Evolutionary conservation across 352 stramenopile species (phyloP), one percentile per base, ranked within the genome.

Genomic region (Globisporangium perplexum): DNA sequence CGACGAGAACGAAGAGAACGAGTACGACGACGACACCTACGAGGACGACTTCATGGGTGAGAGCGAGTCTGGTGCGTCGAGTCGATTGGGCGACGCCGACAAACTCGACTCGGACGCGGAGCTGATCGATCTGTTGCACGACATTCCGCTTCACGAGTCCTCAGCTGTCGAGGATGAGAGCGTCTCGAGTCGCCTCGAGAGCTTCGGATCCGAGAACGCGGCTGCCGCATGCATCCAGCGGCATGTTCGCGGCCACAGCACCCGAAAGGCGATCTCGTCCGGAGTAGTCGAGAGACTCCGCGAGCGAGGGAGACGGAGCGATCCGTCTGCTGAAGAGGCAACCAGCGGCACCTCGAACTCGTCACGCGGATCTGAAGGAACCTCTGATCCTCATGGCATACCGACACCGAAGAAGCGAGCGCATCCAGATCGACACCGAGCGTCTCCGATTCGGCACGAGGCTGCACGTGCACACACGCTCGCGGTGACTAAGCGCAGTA

Each of bases 21-120:
- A 11, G 3, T 43, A 43, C 31, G 52, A 49, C 2, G 63, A 60
- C 11, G 54, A 57, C 6, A 48, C 66, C 6, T 77, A 76, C 35
- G 71, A 82, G 53, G 71, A 77, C 28, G 71, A 78, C 24, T 82
- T 82, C 38, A 50, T 31, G 12, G 59, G 64, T 23, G 66, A 78
- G 36, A 60, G 47, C 6, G 39, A 54, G 33, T 47, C 51, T 17
- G 52, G 24, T 18, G 36, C 17, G 31, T 44, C 31, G 24, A 47
- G 30, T 28, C 52, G 42, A 50, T 24, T 54, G 11, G 12, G 47
- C 49, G 58, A 57, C 43, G n/a, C 26, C 22, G 38, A 44, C 17
- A 59, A 51, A 20, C 45, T 61, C 45, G 59, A 67, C 12, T 71
- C 66, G 4, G 69, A 78, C 28, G 50, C 59, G 2, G 71, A 82